Conservation (phyloP, 352 stramenopile genomes). For the Phytophthora pistaciae region DNA sequence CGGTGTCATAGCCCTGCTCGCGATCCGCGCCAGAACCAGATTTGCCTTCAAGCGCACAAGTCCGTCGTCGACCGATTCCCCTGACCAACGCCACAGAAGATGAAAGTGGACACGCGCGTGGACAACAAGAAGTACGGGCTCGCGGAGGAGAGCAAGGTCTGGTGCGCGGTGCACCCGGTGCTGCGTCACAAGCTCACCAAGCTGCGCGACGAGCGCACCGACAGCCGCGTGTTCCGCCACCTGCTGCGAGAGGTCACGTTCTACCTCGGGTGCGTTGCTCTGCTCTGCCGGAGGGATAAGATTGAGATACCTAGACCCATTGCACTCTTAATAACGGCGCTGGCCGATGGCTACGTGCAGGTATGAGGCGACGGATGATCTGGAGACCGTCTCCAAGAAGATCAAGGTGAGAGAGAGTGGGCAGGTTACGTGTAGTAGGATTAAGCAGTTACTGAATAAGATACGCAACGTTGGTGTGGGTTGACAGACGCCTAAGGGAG, state of each 20-base stretch:
- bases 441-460: slow-evolving; percentile 5
- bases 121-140: slow-evolving; percentile 76
- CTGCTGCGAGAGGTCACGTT: slow-evolving; percentile 98
- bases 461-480: background rate
- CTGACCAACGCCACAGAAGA: slow-evolving; percentile 14
- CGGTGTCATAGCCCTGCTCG: background rate
- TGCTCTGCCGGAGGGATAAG: slow-evolving; percentile 43
- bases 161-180: slow-evolving; percentile 92
- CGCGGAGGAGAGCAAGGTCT: slow-evolving; percentile 75
- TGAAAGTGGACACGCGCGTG: slow-evolving; percentile 75
- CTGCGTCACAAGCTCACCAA: slow-evolving; percentile 97
- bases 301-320: slow-evolving; percentile 1
- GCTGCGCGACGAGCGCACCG: slow-evolving; percentile 94
- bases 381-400: slow-evolving; percentile 71
- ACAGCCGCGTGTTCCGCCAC: slow-evolving; percentile 94
- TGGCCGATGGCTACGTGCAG: slow-evolving; percentile 31
- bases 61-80: background rate
- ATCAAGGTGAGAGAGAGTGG: slow-evolving; percentile 60
- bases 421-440: background rate
- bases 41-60: slow-evolving; percentile 15
- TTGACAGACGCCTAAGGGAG: slow-evolving; percentile 72
- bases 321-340: background rate
- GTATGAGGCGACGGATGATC: slow-evolving; percentile 84
- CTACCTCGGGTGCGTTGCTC: slow-evolving; percentile 94
- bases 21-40: slow-evolving; percentile 19